Conservation (phyloP, 805 yeast genomes). For the Metschnikowia baotianmanensis region DNA sequence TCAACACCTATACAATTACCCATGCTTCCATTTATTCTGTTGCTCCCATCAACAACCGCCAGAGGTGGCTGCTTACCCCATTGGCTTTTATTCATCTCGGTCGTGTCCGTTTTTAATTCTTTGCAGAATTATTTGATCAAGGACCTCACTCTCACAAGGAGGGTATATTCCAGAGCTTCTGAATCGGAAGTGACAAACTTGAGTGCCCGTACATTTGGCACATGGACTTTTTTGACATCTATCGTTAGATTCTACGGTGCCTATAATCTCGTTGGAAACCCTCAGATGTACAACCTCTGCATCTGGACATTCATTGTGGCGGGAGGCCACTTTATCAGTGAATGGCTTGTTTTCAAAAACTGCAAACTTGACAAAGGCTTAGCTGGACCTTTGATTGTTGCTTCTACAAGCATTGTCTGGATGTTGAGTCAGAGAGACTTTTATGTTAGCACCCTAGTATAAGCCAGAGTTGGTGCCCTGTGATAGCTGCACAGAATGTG, state of each 20-base stretch:
- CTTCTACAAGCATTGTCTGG: slow-evolving; percentile 73
- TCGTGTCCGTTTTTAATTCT: slow-evolving; percentile 90
- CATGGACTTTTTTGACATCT: slow-evolving; percentile 91
- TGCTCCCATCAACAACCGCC: slow-evolving; percentile 20
- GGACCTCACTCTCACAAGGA: slow-evolving; percentile 69
- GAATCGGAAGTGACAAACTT: slow-evolving; percentile 43
- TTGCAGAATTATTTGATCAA: slow-evolving; percentile 73
- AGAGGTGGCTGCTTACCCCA: slow-evolving; percentile 55
- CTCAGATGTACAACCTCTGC: slow-evolving; percentile 73
- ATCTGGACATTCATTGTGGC: slow-evolving; percentile 83
- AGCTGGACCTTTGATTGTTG: slow-evolving; percentile 79
- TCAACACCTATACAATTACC: background rate
- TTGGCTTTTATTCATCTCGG: slow-evolving; percentile 56
- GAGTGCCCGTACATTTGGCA: slow-evolving; percentile 96
- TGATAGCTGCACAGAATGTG: no score
- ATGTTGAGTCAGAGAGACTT: slow-evolving; percentile 69
- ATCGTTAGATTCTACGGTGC: slow-evolving; percentile 87
- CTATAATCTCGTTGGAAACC: slow-evolving; percentile 58
- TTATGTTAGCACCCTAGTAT: slow-evolving; percentile 38
- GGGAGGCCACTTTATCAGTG: slow-evolving; percentile 75
- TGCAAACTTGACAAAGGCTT: slow-evolving; percentile 86
- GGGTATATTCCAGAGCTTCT: slow-evolving; percentile 60
- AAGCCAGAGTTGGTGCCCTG: no score
- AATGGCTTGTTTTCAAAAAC: slow-evolving; percentile 77
- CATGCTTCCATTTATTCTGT: slow-evolving; percentile 20